phyloP scores from a whole-genome alignment of 2,329 filamentous ascomycete species.

The Madurella fahalii region DNA sequence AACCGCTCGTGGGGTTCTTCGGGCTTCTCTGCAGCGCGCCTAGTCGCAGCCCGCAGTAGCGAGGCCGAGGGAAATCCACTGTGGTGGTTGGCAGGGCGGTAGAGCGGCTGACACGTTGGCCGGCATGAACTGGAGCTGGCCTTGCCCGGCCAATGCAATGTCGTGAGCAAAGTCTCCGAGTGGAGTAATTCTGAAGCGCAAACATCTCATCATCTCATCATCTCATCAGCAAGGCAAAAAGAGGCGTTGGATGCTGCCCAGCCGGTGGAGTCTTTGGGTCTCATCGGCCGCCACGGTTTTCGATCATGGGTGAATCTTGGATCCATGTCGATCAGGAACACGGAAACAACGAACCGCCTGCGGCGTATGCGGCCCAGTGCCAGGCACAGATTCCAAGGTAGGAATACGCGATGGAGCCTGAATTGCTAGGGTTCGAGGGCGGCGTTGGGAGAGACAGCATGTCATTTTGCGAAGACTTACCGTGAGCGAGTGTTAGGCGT shows the following conservation, averaged over 20 bases:
- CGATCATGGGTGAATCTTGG: conserved; percentile 15
- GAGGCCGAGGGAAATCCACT: neutral
- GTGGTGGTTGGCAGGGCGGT: conserved; percentile 4
- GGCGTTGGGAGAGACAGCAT: neutral
- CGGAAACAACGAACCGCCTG: conserved; percentile 11
- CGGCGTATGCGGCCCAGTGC: conserved; percentile 16
- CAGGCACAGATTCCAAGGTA: neutral
- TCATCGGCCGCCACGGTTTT: conserved; percentile 5
- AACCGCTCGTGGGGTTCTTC: conserved; percentile 11
- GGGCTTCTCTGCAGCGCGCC: conserved; percentile 18
- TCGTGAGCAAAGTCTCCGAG: neutral
- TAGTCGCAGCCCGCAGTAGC: neutral
- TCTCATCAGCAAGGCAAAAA: too few species aligned
- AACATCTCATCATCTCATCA: conserved; percentile 8
- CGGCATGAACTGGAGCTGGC: conserved; percentile 11
- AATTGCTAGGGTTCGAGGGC: neutral
- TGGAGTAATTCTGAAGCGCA: conserved; percentile 3
- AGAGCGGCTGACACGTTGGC: conserved; percentile 19
- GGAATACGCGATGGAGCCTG: conserved; percentile 5
- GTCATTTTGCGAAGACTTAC: neutral
- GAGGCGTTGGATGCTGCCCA: too few species aligned
- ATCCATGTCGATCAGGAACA: conserved; percentile 17
- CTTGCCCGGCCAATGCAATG: conserved; percentile 6
- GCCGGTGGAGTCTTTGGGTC: conserved; percentile 3
- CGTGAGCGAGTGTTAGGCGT: neutral